Conservation (phyloP, 305 asterid genomes). For the Striga hermonthica region DNA sequence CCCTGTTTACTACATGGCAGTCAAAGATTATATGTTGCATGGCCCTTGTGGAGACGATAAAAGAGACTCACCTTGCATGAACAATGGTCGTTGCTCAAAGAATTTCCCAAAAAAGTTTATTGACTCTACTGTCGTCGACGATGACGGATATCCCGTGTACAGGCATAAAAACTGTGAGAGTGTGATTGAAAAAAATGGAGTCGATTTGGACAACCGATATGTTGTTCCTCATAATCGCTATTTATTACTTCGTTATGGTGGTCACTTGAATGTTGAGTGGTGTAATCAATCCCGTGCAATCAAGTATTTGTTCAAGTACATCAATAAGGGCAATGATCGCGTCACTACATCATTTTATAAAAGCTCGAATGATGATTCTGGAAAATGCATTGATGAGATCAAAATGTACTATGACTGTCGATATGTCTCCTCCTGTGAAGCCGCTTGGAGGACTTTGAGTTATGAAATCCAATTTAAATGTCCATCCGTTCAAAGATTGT, state of each 20-base stretch:
- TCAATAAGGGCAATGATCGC: constrained; percentile 11
- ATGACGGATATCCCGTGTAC: not conserved
- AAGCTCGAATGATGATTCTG: not conserved
- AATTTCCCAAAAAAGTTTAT: not conserved
- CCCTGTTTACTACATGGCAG: not conserved
- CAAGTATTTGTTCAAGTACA: constrained; percentile 16
- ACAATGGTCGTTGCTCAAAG: not conserved
- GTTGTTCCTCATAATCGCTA: not conserved
- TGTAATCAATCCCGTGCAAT: constrained; percentile 2
- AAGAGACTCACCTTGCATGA: not conserved
- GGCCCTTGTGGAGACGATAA: not conserved
- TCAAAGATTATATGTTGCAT: constrained; percentile 8
- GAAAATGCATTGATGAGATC: not conserved
- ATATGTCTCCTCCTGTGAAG: not conserved
- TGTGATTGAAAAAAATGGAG: not conserved
- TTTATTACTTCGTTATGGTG: not conserved
- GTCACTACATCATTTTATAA: not conserved
- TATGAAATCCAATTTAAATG: not conserved
- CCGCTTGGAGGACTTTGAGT: not conserved
- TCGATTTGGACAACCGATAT: not conserved
- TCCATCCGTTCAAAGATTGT: not conserved
- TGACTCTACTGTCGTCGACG: not conserved
- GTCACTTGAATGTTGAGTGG: not conserved
- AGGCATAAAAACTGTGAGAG: not conserved
- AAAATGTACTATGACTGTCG: constrained; percentile 3